These are phyloP conservation scores for Cladosporium sp. DNA, from an alignment of 2,329 filamentous ascomycete species.

Conservation along the genomic window DNA sequence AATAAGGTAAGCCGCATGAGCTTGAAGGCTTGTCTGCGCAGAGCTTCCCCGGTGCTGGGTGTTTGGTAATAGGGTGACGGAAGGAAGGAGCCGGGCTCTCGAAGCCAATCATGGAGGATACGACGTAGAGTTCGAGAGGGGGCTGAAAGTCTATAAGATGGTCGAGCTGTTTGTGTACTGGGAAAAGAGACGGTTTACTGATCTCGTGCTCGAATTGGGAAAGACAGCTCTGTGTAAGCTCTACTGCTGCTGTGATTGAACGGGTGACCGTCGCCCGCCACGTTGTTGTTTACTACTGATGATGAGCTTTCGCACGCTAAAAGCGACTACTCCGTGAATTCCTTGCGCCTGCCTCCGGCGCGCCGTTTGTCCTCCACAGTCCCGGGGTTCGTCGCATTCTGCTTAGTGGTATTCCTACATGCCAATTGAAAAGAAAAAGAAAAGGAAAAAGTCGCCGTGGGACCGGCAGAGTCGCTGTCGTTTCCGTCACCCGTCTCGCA, in stretches of 20 bases:
- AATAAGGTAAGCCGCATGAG: no score
- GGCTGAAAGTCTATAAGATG: no score
- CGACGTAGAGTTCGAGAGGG: no score
- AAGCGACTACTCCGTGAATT: conserved; percentile 1
- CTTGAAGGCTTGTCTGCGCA: no score
- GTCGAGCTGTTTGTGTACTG: background rate
- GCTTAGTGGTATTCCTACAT: conserved; percentile 10
- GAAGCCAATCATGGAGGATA: no score
- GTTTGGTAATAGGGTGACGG: no score
- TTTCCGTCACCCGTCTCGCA: background rate
- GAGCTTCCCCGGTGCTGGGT: no score
- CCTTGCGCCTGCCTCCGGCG: background rate
- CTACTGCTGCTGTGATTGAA: no score
- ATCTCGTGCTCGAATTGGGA: background rate
- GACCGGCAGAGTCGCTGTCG: background rate
- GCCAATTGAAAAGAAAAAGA: conserved; percentile 1
- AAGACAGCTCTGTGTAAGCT: background rate
- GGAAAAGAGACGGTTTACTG: background rate
- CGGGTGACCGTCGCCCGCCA: no score
- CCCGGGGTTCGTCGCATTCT: conserved; percentile 5
- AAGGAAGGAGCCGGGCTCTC: no score
- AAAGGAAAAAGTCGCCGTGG: background rate
- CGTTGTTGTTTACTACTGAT: no score
- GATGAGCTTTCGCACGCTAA: background rate
- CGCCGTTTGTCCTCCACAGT: background rate